Base-by-base conservation (phyloP, 345 rosid genomes). In the Citrus maxima region DNA sequence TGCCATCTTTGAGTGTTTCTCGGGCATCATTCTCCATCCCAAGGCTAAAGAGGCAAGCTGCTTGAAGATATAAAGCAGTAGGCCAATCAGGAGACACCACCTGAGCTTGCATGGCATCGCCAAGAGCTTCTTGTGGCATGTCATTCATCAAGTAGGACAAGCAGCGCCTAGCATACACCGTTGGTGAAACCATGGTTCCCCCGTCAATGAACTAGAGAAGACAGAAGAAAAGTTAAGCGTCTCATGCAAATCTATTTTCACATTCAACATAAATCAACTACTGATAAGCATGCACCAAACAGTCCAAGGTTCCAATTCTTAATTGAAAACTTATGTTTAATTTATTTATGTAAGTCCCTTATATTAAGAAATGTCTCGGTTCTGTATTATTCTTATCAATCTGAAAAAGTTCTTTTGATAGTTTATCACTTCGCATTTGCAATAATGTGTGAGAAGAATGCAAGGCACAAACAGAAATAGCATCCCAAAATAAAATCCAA, bases 21-120 rank as follows among this genome's bases (percentile, higher is more conserved):
- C 90, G 91, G 10, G 95, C 99, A 79, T 95, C 98, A 49, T 78
- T 82, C 79, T 91, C 97, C 98, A 91, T 89, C 54, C 95, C 97
- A 40, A 96, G 98, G 83, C 87, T 88, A 85, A 93, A 87, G 78
- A 91, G 89, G 85, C 92, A 92, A 77, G 97, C 84, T 4, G 97
- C 97, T 82, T 96, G 98, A 73, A 94, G 93, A 77, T 96, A 94
- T 30, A 91, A 85, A 40, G 97, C 95, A 24, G 90, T 89, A 27
- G 93, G 87, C 95, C 89, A 94, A 72, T 91, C 97, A 1, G 98
- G 97, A 40, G 99, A 92, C 34, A 88, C 81, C 37, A 82, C 94
- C 77, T 89, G 97, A 19, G 98, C 94, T 81, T 91, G 98, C 95
- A 89, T 90, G 0, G 98, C 98, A 76, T 96, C 98, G 37, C 94